phyloP scores from a whole-genome alignment of 2,329 filamentous ascomycete genomes.

The Colletotrichum spaethianum region DNA sequence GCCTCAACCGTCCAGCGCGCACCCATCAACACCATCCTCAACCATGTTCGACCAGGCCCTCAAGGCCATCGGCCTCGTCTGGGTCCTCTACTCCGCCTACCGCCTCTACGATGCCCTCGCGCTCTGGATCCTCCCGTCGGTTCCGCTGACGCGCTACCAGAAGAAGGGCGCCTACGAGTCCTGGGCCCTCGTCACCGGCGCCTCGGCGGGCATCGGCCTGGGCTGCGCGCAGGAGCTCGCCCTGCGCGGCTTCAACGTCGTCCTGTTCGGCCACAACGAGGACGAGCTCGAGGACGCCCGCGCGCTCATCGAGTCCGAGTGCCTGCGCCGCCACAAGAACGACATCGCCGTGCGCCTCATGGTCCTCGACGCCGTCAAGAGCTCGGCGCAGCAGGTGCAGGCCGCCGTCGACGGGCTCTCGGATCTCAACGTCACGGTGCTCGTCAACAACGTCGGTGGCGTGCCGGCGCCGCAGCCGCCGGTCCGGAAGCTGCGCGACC shows the following conservation, averaged over 20 bases:
- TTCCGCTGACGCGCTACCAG: slow-evolving; percentile 44
- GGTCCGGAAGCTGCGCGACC: slow-evolving; percentile 47
- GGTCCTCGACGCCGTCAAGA: slow-evolving; percentile 48
- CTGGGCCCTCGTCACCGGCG: slow-evolving; percentile 53
- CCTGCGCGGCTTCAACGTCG: slow-evolving; percentile 52
- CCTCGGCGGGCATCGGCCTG: slow-evolving; percentile 53
- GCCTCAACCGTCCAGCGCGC: not conserved
- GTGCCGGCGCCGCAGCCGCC: slow-evolving; percentile 46
- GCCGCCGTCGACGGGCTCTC: slow-evolving; percentile 44
- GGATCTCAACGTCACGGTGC: slow-evolving; percentile 48
- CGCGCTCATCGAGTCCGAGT: slow-evolving; percentile 17
- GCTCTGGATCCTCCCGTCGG: slow-evolving; percentile 44
- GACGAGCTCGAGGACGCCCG: slow-evolving; percentile 48
- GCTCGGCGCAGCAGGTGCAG: slow-evolving; percentile 47
- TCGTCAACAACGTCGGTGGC: slow-evolving; percentile 53
- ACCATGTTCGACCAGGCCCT: slow-evolving; percentile 17
- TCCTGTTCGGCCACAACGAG: slow-evolving; percentile 50
- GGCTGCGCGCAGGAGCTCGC: slow-evolving; percentile 51
- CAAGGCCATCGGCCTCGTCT: slow-evolving; percentile 42
- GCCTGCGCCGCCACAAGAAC: slow-evolving; percentile 44
- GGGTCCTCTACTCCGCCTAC: slow-evolving; percentile 38
- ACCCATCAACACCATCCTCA: not conserved
- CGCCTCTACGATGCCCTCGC: slow-evolving; percentile 39
- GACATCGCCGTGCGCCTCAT: slow-evolving; percentile 47
- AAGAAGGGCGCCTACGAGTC: slow-evolving; percentile 43